Evolutionary conservation across 2,329 filamentous ascomycete genomes (phyloP).

Genomic region (Nigrospora sphaerica): DNA sequence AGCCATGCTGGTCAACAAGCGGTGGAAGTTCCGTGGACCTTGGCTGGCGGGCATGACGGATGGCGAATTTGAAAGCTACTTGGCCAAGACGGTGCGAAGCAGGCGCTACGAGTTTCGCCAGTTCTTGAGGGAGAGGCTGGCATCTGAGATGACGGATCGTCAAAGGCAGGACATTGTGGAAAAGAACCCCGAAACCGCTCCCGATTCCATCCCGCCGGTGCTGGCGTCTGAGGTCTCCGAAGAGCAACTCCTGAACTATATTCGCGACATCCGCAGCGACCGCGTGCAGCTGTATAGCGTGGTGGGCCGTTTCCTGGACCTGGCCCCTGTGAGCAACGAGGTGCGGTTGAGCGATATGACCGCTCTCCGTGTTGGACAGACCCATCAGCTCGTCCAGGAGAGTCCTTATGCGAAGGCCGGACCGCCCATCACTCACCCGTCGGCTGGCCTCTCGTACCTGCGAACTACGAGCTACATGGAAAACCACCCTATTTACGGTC

Average conservation of each 20-base stretch:
- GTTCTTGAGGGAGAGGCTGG: slow-evolving; percentile 43
- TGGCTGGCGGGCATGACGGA: slow-evolving; percentile 58
- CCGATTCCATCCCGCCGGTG: slow-evolving; percentile 11
- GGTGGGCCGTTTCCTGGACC: slow-evolving; percentile 55
- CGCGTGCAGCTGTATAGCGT: slow-evolving; percentile 42
- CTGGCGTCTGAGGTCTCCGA: slow-evolving; percentile 37
- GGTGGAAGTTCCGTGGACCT: slow-evolving; percentile 62
- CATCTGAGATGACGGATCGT: slow-evolving; percentile 34
- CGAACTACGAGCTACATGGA: slow-evolving; percentile 47
- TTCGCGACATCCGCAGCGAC: slow-evolving; percentile 46
- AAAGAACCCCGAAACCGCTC: slow-evolving; percentile 21
- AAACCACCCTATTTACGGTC: slow-evolving; percentile 56
- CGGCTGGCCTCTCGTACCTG: slow-evolving; percentile 55
- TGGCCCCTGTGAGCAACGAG: slow-evolving; percentile 38
- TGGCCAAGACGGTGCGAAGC: slow-evolving; percentile 45
- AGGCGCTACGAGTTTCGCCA: slow-evolving; percentile 47
- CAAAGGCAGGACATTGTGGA: slow-evolving; percentile 31
- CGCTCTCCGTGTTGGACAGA: slow-evolving; percentile 4
- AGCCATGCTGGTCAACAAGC: slow-evolving; percentile 32
- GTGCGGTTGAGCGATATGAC: slow-evolving; percentile 8
- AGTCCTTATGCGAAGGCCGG: slow-evolving; percentile 44
- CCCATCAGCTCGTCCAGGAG: slow-evolving; percentile 15
- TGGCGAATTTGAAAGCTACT: slow-evolving; percentile 50
- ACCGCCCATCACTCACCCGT: slow-evolving; percentile 55
- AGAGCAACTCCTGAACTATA: slow-evolving; percentile 41